Base-by-base conservation (phyloP, 768 basidiomycete genomes). In the Kwoniella bestiolae region DNA sequence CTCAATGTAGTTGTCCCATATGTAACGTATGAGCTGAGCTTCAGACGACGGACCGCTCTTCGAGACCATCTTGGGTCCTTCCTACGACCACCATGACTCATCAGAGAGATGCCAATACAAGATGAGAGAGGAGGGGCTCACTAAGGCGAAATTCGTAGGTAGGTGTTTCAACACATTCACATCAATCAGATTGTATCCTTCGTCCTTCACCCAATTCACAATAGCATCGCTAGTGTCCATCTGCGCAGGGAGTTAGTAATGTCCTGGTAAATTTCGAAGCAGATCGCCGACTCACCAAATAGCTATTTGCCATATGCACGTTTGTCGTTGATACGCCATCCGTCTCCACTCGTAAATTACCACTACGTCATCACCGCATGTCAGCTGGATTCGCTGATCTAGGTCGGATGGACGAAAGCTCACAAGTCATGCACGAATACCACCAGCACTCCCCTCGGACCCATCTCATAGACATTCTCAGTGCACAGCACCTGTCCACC, bases 1-100 rank as follows among this genome's bases (percentile, higher is more conserved):
- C 94, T 90, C 88, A 67, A 98, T 84, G 75, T 94, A 94, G 74
- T 97, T 95, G 80, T 98, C 95, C 96, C 96, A 99, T 11, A 98
- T 80, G 78, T 97, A 95, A 3, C 85, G 84, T 63, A 95, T 78
- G 25, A 94, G 82, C 29, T 90, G 87, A 52, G 71, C 79, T 76
- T 80, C 61, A 56, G 55, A 25, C 65, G 69, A 25, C 32, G 66
- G 67, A 73, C 72, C 67, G 66, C 52, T 56, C 38, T 69, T 69
- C 7, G 44, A 44, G 26, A 73, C 58, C 65, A 68, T 60, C 57
- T 64, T 59, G 5, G 69, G 73, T 34, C 50, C 65, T 23, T 52
- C 60, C 64, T 66, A 41, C 7, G 32, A 34, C 12, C 14, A 26
- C 16, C 28, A 9, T 23, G 25, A 28, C 3, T 38, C n/a, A 9